Evolutionary conservation across 208 protist genomes (phyloP), one percentile per base, ranked within the genome.

Genomic region (Acanthamoeba healyi): DNA sequence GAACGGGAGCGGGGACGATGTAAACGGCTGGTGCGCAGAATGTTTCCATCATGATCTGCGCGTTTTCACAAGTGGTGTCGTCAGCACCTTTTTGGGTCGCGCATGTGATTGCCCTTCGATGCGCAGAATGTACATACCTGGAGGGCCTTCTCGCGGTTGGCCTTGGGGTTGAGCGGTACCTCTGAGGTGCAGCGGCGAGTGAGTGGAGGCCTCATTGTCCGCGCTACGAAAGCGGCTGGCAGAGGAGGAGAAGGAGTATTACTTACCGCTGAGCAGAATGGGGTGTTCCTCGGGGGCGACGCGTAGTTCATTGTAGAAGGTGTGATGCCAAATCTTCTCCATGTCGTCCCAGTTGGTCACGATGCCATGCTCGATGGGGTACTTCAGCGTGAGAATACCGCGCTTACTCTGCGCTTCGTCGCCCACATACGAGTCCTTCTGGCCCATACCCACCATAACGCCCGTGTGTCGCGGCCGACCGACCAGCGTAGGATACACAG

Each of bases 401-500:
- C 98, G 96, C 96, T 99, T 99, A 58, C 97, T 96, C 95, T 99
- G 98, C 3, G 98, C 98, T 95, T 99, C 98, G 88, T 99, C 98
- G 46, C 98, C 98, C 46, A 95, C 63, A 32, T 93, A 95, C 12
- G 22, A 92, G 63, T 99, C 98, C 96, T 99, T 99, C 95, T 99
- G 98, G 22, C 98, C 97, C 94, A 97, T 98, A 44, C 98, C 98
- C 81, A 99, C 98, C 98, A 99, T 99, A 26, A 98, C 98, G 58
- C 98, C 97, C 74, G 97, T 92, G 94, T 99, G 98, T 82, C 98
- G 98, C 56, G 99, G 98, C 54, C 98, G 97, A 34, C 99, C 99
- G 94, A 99, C 98, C 72, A 99, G 98, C 9, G 98, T 98, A 12
- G 98, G 99, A 95, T 99, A 99, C 14, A 99, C 98, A 93, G 98